Evolutionary conservation across 2,329 filamentous ascomycete genomes (phyloP), one percentile per base, ranked within the genome.

Genomic region (Sarocladiaceae sp.): DNA sequence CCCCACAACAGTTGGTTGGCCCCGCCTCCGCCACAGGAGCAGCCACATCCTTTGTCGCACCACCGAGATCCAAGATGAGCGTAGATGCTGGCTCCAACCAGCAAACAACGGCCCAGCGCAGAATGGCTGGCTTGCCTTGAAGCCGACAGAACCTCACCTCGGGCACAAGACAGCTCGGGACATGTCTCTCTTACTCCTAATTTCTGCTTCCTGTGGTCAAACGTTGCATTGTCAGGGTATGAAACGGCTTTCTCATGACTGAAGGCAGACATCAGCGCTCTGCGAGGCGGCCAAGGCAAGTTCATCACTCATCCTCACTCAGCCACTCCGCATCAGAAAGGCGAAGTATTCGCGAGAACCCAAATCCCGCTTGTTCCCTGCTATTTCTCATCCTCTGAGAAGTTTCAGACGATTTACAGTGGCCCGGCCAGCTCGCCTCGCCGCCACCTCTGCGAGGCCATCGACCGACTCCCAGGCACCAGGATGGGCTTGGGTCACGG

Each of bases 21-120:
- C 7, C 6, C 37, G 23, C 15, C 37, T 18, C 15, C 26, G 37
- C 37, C 37, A 41, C 37, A 41, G n/a, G 12, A 23, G 20, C 23
- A 26, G 37, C 37, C 37, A 41, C 37, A 41, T 23, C 23, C 10
- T 15, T 16, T 24, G 23, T 41, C 12, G 6, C 23, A 18, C 37
- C 37, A 41, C 37, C 13, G 29, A 21, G 29, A 19, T 15, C 20
- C 34, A 10, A 21, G 34, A 39, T 39, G 34, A 26, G 37, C 13
- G 15, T 27, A 18, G 15, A 29, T 18, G 37, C 37, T 27, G 26
- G 37, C 15, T 41, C 16, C n/a, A 21, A 41, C 20, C 37, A 41
- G 37, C 37, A 41, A 27, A 41, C 37, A 19, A 35, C 33, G 23
- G 15, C 37, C 19, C 15, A 12, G n/a, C n/a, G n/a, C n/a, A n/a